phyloP scores from a whole-genome alignment of 1,284 basidiomycete genomes.

The Albatrellus sp. region DNA sequence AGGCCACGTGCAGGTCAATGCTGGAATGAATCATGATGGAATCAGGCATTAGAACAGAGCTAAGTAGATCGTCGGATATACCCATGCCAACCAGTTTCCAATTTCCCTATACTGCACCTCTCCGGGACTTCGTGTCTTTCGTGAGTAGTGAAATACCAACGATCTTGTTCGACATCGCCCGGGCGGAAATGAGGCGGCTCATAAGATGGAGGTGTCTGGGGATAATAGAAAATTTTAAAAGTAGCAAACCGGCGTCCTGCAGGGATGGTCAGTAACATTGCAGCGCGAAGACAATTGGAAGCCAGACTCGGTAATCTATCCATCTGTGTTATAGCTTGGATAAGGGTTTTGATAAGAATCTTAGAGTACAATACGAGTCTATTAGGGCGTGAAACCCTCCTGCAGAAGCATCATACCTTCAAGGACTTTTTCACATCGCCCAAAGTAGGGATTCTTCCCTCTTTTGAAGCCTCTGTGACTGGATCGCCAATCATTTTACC shows the following conservation, averaged over 20 bases:
- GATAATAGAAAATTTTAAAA: conserved; percentile 74
- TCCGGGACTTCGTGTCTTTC: conserved; percentile 56
- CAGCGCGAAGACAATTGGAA: background rate
- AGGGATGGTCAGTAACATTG: background rate
- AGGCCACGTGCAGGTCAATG: conserved; percentile 55
- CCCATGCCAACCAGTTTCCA: conserved; percentile 64
- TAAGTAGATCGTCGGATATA: conserved; percentile 15
- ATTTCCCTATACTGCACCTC: conserved; percentile 49
- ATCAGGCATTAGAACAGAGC: conserved; percentile 7
- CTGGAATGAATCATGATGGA: conserved; percentile 21
- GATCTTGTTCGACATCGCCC: conserved; percentile 54
- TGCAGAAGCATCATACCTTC: conserved; percentile 29
- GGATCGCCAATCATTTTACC: conserved; percentile 29
- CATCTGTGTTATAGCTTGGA: conserved; percentile 66
- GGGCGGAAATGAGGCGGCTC: conserved; percentile 65
- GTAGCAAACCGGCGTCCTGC: conserved; percentile 67
- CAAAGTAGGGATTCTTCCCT: conserved; percentile 50
- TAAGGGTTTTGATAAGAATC: conserved; percentile 60
- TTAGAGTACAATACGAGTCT: conserved; percentile 14
- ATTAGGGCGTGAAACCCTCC: too few relatives aligned
- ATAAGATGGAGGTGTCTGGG: conserved; percentile 62
- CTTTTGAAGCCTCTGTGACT: conserved; percentile 37
- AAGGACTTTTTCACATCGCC: conserved; percentile 64
- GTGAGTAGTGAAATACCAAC: conserved; percentile 70
- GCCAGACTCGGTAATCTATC: conserved; percentile 59